Evolutionary conservation across 164 flowering plant genomes (phyloP), one percentile per base, ranked within the genome.

Genomic region (Pachysandra terminalis): DNA sequence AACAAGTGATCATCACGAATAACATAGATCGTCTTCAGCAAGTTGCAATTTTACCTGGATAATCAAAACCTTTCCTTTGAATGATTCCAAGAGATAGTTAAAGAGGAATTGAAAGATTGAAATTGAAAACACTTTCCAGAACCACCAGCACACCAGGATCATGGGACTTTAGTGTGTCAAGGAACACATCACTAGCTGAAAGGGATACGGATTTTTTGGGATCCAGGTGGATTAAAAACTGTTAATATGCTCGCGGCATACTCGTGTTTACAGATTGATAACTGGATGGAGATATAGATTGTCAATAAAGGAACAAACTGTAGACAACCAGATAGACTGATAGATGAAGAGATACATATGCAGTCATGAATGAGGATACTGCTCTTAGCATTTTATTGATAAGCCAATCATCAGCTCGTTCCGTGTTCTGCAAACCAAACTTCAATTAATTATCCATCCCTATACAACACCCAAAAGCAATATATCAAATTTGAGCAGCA

Each of bases 361-460:
- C 67, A 55, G 28, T 19, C 7, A 3, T 41, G 12, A 13, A 45
- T 66, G 62, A 85, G 91, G 93, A 93, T 93, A 93, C 98, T 63
- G 96, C 88, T 81, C 96, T 84, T 25, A 81, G 72, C 90, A 93
- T 88, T 81, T 93, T 90, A 68, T 70, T 58, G 37, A 82, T 74
- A 64, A 93, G 89, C 89, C 81, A 77, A 75, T 90, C 89, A 74
- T 93, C 95, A 66, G 79, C 98, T 70, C 95, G 79, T 51, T 80
- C 81, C 9, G 77, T 54, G 69, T 81, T 82, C 96, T 93, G 91
- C 80, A 74, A 61, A 65, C 55, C 21, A 71, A 68, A 64, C 56
- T 3, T 9, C 24, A 52, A 52, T 19, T 19, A 28, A 37, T 28
- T 6, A 55, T 23, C 45, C 21, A 41, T 17, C 12, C 21, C n/a